Percentiles rank a stretch among this genome's conserved stretches.
Evolutionary conservation across 2,329 filamentous ascomycete genomes (phyloP).

Genomic region (Colletotrichum sojae): DNA sequence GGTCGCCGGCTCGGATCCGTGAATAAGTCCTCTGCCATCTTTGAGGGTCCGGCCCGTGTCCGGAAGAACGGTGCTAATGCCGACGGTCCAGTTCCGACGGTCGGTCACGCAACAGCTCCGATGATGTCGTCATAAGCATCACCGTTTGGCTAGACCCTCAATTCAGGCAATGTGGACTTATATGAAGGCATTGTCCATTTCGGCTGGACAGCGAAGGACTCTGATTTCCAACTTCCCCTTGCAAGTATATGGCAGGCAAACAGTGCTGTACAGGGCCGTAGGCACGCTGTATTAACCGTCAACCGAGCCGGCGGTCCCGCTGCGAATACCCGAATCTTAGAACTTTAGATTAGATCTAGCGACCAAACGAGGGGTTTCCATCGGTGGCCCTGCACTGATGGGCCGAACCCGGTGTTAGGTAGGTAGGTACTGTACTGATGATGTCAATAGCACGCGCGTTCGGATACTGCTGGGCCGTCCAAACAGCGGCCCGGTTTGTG

Average conservation of each 20-base stretch:
- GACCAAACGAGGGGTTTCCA: not conserved
- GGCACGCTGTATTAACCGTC: not conserved
- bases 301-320: not conserved
- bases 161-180: not conserved
- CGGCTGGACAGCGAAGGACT: no score
- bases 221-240: no score
- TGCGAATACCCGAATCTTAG: no score
- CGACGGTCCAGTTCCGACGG: not conserved
- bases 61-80: constrained; percentile 3
- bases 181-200: no score
- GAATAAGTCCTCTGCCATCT: not conserved
- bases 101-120: constrained; percentile 29
- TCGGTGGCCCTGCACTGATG: not conserved
- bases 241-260: no score
- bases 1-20: constrained; percentile 11
- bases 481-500: not conserved
- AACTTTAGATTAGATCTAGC: not conserved
- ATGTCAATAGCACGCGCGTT: constrained; percentile 16
- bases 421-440: constrained; percentile 5
- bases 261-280: no score
- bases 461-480: constrained; percentile 17
- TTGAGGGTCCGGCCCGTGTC: constrained; percentile 10
- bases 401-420: not conserved
- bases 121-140: constrained; percentile 29
- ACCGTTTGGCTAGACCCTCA: not conserved